Percentiles rank a stretch among this genome's conserved stretches.
These are phyloP conservation scores for Curvularia hawaiiensis DNA, from an alignment of 2,329 filamentous ascomycete genomes.

Conservation along the genomic window DNA sequence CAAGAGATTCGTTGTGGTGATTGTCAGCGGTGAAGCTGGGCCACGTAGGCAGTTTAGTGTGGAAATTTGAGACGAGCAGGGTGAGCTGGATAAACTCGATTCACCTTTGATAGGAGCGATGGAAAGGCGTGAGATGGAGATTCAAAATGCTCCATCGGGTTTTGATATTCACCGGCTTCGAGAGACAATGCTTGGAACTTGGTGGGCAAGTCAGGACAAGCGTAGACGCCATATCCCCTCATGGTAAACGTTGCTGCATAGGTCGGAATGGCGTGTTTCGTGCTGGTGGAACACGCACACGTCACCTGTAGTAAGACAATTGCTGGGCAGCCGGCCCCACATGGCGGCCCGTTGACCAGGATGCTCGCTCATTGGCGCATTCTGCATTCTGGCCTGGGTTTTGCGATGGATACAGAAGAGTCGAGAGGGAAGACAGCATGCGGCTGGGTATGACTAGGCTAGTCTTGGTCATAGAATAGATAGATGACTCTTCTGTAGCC, in stretches of 20 bases:
- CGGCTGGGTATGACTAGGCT: constrained; percentile 2
- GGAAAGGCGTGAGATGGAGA: neutral
- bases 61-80: neutral
- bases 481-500: neutral
- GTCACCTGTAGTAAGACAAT: constrained; percentile 15
- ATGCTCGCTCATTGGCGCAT: constrained; percentile 13
- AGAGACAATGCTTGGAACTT: neutral
- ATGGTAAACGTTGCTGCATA: neutral
- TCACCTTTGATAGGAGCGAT: neutral
- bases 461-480: neutral
- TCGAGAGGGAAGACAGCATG: constrained; percentile 7
- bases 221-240: neutral
- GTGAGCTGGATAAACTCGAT: neutral
- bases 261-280: constrained; percentile 10
- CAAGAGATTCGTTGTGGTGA: neutral
- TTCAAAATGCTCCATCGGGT: neutral
- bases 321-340: constrained; percentile 17
- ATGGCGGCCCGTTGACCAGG: constrained; percentile 13
- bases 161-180: neutral
- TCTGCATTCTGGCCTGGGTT: constrained; percentile 3
- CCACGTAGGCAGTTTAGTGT: constrained; percentile 2
- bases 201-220: neutral
- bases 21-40: constrained; percentile 7
- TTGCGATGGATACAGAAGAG: neutral
- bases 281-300: constrained; percentile 11